A percentile compares a stretch with the other conserved stretches of the same genome.
phyloP scores from a whole-genome alignment of 257 asterid species.

The Nicotiana sylvestris region DNA sequence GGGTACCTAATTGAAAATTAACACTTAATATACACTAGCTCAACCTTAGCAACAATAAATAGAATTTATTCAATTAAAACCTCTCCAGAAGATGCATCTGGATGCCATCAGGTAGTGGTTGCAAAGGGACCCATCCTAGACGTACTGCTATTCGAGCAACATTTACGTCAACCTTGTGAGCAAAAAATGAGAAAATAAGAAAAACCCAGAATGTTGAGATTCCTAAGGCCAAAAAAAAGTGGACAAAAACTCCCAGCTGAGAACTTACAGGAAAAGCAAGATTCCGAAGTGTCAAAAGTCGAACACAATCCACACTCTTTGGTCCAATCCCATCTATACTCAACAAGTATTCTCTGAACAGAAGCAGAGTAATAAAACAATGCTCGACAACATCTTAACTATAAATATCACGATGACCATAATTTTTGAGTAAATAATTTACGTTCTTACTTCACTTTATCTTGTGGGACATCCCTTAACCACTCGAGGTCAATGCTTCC shows the following conservation, averaged over 20 bases:
- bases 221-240: not conserved
- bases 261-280: constrained; percentile 60
- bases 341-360: constrained; percentile 48
- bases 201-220: constrained; percentile 2
- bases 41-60: not conserved
- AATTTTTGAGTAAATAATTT: not conserved
- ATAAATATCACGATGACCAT: constrained; percentile 1
- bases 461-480: constrained; percentile 53
- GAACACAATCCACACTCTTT: constrained; percentile 71
- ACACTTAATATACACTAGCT: not conserved
- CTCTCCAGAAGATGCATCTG: constrained; percentile 41
- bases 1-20: constrained; percentile 43
- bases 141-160: constrained; percentile 56
- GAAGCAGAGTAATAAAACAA: not conserved
- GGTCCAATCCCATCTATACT: constrained; percentile 54
- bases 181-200: not conserved
- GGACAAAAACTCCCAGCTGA: not conserved
- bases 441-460: constrained; percentile 38
- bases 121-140: constrained; percentile 68
- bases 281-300: constrained; percentile 56
- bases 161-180: constrained; percentile 57
- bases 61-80: constrained; percentile 24
- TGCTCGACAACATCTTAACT: not conserved
- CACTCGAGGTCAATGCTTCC: constrained; percentile 62
- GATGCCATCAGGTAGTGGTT: constrained; percentile 46